Evolutionary conservation across 2,329 filamentous ascomycete species (phyloP), one percentile per base, ranked within the genome.

Genomic region (Periconia macrospinosa): DNA sequence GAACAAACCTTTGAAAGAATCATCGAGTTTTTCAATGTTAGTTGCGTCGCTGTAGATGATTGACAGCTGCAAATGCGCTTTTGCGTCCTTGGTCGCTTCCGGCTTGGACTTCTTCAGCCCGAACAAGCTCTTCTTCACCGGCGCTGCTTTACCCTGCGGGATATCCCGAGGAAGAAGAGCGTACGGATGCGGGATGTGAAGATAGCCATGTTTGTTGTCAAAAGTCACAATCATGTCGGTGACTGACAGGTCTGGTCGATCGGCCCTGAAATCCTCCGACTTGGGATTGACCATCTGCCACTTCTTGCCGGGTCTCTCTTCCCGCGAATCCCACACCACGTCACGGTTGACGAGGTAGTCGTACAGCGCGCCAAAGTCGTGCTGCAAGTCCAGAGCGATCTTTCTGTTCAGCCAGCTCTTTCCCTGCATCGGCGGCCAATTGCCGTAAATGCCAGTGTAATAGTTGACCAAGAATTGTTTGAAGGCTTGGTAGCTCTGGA

Each of bases 261-360:
- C 77, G 19, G 77, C 75, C 10, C 65, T 64, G 65, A 79, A 79
- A 19, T 66, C 55, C 30, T 71, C 63, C 2, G 62, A 55, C 45
- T 58, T 65, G 41, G 62, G 56, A 46, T 68, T 67, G 15, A 80
- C 77, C 76, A 88, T 85, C 70, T 85, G 82, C 84, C 85, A 88
- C 64, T 87, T 88, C 41, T 85, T 81, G 17, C 82, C 81, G 3
- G 82, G 80, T 0, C 84, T 77, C 45, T 83, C 83, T 63, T 88
- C 85, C 0, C 81, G 81, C 18, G 80, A 80, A 51, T 87, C 85
- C 85, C 87, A 90, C 0, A 81, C 68, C 5, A 89, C 80, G 45
- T 88, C 83, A 6, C 85, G 81, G 67, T 90, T 83, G 15, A 90
- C 86, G 1, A 90, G 75, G 57, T 88, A 89, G 62, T 90, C 86